These are phyloP conservation scores for Ascochyta clinopodiicola DNA, from an alignment of 2,329 filamentous ascomycete genomes.

Conservation along the genomic window DNA sequence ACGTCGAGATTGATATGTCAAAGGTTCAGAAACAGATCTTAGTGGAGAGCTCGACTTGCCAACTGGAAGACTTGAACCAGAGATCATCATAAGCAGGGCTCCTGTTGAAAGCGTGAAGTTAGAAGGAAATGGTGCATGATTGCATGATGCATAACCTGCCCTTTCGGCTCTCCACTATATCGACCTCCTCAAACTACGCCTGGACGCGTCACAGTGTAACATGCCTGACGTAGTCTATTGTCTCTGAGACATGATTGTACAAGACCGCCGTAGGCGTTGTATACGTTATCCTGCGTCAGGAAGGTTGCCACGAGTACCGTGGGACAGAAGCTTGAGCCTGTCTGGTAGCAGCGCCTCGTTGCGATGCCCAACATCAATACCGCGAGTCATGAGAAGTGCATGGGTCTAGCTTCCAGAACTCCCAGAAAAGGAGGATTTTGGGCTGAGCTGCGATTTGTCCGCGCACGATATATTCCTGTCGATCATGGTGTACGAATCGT, in stretches of 20 bases:
- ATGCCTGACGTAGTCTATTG: slow-evolving; percentile 2
- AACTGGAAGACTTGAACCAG: too few relatives aligned
- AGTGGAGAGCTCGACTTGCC: too few relatives aligned
- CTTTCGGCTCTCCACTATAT: slow-evolving; percentile 5
- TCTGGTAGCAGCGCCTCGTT: not conserved
- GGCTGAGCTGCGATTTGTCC: not conserved
- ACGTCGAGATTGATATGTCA: too few relatives aligned
- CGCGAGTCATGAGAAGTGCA: not conserved
- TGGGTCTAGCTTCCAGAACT: not conserved
- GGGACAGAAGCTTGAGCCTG: not conserved
- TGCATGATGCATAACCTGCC: not conserved
- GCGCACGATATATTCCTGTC: slow-evolving; percentile 8
- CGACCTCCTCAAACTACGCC: not conserved
- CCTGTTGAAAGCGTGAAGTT: not conserved
- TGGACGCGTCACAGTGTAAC: slow-evolving; percentile 1
- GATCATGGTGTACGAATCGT: slow-evolving; percentile 7
- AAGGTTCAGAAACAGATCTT: too few relatives aligned
- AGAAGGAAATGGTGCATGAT: not conserved
- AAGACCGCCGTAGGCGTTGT: not conserved
- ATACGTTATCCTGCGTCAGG: not conserved
- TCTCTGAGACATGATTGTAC: not conserved
- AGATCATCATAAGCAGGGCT: too few relatives aligned
- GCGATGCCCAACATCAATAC: not conserved
- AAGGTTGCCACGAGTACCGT: not conserved
- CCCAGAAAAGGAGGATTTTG: slow-evolving; percentile 1